Conservation (phyloP, 345 rosid species). For the Bretschneidera sinensis region DNA sequence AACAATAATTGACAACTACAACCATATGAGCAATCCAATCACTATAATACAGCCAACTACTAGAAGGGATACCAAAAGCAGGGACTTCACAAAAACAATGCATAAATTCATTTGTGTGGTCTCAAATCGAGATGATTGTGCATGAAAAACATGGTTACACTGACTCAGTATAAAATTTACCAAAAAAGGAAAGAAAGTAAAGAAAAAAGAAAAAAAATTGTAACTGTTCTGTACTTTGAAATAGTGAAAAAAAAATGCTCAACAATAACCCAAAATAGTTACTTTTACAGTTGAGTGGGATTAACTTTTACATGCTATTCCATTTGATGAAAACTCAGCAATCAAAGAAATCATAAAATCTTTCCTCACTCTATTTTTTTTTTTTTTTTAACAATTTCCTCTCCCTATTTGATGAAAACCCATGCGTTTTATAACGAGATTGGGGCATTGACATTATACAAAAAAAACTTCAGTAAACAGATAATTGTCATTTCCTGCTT, state of each 20-base stretch:
- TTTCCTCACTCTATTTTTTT: too few relatives aligned
- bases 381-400: too few relatives aligned
- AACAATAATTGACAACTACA: neutral
- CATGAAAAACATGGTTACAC: too few relatives aligned
- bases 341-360: too few relatives aligned
- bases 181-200: too few relatives aligned
- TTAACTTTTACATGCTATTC: neutral
- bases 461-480: too few relatives aligned
- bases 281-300: neutral
- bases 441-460: neutral
- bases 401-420: too few relatives aligned
- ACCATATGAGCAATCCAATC: conserved; percentile 3
- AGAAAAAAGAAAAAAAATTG: too few relatives aligned
- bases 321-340: neutral
- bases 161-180: too few relatives aligned
- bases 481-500: neutral
- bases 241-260: too few relatives aligned
- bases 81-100: neutral
- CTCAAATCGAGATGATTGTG: neutral
- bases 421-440: neutral
- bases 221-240: too few relatives aligned
- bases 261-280: neutral
- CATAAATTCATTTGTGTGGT: neutral
- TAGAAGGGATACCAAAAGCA: neutral
- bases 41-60: neutral